Evolutionary conservation across 441 rosid genomes (phyloP), one percentile per base, ranked within the genome.

Genomic region (Rhodomyrtus psidioides): DNA sequence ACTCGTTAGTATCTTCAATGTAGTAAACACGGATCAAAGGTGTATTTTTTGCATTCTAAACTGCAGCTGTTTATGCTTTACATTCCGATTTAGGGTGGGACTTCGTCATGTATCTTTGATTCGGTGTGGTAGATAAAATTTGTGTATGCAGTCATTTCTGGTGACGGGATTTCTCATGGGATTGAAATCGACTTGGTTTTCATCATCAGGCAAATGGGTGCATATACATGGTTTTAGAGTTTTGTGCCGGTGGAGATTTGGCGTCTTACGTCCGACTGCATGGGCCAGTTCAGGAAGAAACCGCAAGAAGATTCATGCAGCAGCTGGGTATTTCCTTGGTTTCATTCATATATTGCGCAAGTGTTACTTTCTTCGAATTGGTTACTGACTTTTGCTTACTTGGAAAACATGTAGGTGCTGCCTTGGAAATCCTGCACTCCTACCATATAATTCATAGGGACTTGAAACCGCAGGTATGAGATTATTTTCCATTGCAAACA

Each of bases 391-490:
- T n/a, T 85, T 79, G 53, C 74, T 86, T 79, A 26, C n/a, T 60
- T 39, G 79, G 49, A 23, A 65, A 26, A 84, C 74, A 51, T 86
- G 87, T 81, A 94, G 96, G 96, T 82, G 93, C 91, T 86, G 95
- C 94, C 87, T 88, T 95, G 90, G 91, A 93, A 85, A 84, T 93
- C 83, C 87, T 94, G 84, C 93, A 92, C 54, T 90, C 91, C 85
- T 90, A 89, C 70, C 92, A 92, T 75, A 88, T 93, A 53, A 88
- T 95, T 70, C 95, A 93, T 83, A 88, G 95, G 84, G 95, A 95
- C 86, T 84, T 94, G 88, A 95, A 94, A 90, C 96, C 93, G 3
- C 91, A 93, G 94, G 97, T 93, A 90, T 58, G 30, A 75, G 75
- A 84, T 55, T 39, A 16, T 58, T 19, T 27, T 70, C 30, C 51